Base-by-base conservation (phyloP, 2,329 filamentous ascomycete species). In the Neoarthrinium moseri region DNA sequence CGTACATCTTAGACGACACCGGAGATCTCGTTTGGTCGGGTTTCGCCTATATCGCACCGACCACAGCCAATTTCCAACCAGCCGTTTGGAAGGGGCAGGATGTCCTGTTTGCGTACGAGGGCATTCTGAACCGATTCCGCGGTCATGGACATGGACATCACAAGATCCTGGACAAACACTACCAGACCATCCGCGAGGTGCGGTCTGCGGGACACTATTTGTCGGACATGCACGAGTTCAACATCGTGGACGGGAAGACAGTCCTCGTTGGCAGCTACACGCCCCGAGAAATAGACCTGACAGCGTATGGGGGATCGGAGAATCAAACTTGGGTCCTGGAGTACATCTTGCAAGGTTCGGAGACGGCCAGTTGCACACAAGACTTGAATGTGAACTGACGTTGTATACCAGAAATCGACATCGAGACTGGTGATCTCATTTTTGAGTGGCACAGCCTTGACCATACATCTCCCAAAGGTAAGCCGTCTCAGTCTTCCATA, bases 401-500 rank as follows among this genome's bases (percentile, higher is more conserved):
- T 23, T 15, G 37, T 18, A n/a, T 6, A n/a, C 2, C 17, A 45
- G 43, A 45, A 21, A 21, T 45, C 26, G 43, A 29, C 29, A 29
- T 45, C 17, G 34, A 27, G 13, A 37, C 43, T n/a, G 43, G 43
- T 8, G 17, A 27, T 8, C 21, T 37, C 13, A 6, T 45, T 7
- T 45, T 45, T 30, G 43, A 45, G 38, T 45, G 43, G 43, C 43
- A 37, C 21, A 45, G 43, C 26, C 43, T 44, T 17, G 43, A 37
- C 12, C 22, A 45, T 15, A 38, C 18, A n/a, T 34, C 41, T 5
- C 41, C 41, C 6, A n/a, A 33, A 23, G 41, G 41, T 34, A 34
- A 17, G 18, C 3, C 6, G 7, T 12, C 13, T 11, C 5, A 6
- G 5, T 24, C 23, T 11, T 7, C 18, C 24, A 27, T 17, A 29